A percentile compares a stretch with the other conserved stretches of the same genome.
phyloP scores from a whole-genome alignment of 2,329 filamentous ascomycete genomes.

The Ascochyta viciae-villosae region DNA sequence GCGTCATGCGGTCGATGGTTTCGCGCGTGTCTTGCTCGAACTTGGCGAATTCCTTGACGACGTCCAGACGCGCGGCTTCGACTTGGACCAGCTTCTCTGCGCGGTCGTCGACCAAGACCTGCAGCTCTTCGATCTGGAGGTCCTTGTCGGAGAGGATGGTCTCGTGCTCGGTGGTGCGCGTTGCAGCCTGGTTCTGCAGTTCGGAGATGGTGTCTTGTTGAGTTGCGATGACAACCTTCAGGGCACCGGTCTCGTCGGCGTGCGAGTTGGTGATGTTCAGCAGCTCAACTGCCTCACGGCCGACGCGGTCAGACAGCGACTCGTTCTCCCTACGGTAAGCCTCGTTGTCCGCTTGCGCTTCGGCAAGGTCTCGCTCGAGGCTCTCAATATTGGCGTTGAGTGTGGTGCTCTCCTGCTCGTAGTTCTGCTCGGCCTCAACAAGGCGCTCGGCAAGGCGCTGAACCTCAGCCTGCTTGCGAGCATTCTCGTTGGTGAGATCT shows the following conservation, averaged over 20 bases:
- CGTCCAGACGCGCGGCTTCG: constrained; percentile 37
- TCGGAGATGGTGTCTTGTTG: constrained; percentile 50
- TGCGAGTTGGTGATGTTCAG: constrained; percentile 38
- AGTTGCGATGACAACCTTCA: constrained; percentile 47
- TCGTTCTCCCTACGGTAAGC: constrained; percentile 36
- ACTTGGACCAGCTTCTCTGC: constrained; percentile 42
- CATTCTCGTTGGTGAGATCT: constrained; percentile 50
- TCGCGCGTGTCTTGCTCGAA: constrained; percentile 37
- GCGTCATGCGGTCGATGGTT: constrained; percentile 42
- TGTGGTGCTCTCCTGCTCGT: constrained; percentile 37
- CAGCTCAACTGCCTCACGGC: constrained; percentile 38
- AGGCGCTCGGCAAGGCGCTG: constrained; percentile 40
- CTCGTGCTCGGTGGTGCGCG: constrained; percentile 34
- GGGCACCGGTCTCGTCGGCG: constrained; percentile 40
- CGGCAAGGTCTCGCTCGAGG: constrained; percentile 31
- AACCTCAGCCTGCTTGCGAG: constrained; percentile 49
- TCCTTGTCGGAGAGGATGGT: constrained; percentile 35
- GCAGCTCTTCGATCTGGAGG: constrained; percentile 44
- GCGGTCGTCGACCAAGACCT: constrained; percentile 42
- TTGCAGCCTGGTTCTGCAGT: constrained; percentile 36
- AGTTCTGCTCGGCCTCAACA: constrained; percentile 30
- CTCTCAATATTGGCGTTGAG: constrained; percentile 32
- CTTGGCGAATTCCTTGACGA: constrained; percentile 42
- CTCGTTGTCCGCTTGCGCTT: constrained; percentile 33
- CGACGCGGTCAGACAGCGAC: constrained; percentile 39